A percentile compares a stretch with the other conserved stretches of the same genome.
phyloP scores from a whole-genome alignment of 805 yeast species.

The Candida adriatica region DNA sequence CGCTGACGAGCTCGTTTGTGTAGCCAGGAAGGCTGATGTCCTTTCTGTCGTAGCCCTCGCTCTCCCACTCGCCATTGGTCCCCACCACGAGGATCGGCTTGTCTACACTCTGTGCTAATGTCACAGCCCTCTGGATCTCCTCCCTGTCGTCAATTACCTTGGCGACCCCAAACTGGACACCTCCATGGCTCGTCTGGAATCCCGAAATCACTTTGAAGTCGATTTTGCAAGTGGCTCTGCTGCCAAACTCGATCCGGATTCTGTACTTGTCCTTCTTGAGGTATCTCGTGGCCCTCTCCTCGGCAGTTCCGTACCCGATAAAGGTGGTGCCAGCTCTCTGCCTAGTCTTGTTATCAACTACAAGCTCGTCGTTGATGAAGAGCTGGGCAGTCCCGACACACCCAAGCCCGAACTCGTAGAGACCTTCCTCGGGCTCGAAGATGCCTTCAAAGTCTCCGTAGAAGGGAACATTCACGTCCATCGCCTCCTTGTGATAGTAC shows the following conservation, averaged over 20 bases:
- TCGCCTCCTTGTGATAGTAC: constrained; percentile 20
- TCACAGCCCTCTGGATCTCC: constrained; percentile 37
- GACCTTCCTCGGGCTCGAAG: constrained; percentile 25
- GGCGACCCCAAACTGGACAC: constrained; percentile 28
- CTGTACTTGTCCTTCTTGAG: constrained; percentile 41
- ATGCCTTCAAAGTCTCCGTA: neutral
- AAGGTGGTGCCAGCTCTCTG: constrained; percentile 44
- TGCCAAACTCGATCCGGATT: constrained; percentile 44
- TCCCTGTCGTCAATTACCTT: constrained; percentile 24
- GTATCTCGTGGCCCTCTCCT: constrained; percentile 32
- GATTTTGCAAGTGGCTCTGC: constrained; percentile 32
- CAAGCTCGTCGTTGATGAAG: constrained; percentile 28
- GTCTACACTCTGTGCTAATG: constrained; percentile 42
- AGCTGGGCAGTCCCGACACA: constrained; percentile 49
- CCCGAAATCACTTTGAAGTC: constrained; percentile 8
- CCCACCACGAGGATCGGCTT: constrained; percentile 49
- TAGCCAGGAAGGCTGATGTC: constrained; percentile 45
- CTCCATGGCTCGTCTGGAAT: constrained; percentile 25
- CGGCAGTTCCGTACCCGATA: constrained; percentile 50
- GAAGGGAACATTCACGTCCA: neutral
- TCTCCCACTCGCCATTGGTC: constrained; percentile 49
- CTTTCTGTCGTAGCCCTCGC: constrained; percentile 52
- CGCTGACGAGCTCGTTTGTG: constrained; percentile 40
- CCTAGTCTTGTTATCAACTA: constrained; percentile 48
- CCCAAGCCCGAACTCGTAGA: constrained; percentile 44